Conservation (phyloP, 2,329 filamentous ascomycete species). For the Bretziella fagacearum region DNA sequence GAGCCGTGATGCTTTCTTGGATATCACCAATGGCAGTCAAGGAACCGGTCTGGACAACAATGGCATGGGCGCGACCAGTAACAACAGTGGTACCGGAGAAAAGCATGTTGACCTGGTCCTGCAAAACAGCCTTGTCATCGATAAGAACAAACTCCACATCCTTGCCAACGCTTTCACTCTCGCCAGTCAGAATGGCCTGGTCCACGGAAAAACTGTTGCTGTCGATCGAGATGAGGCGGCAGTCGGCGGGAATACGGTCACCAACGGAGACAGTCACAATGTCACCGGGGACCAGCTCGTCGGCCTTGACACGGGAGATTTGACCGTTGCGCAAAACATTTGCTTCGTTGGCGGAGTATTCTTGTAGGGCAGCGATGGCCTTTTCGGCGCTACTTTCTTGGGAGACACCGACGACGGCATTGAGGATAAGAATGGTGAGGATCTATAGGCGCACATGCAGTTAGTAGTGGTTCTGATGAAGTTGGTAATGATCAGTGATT, state of each 20-base stretch:
- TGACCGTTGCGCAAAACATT: conserved; percentile 70
- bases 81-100: conserved; percentile 98
- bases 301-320: conserved; percentile 74
- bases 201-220: conserved; percentile 97
- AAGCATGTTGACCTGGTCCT: conserved; percentile 94
- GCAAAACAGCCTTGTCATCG: conserved; percentile 77
- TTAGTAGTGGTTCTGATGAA: neutral
- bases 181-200: conserved; percentile 90
- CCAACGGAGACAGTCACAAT: conserved; percentile 77
- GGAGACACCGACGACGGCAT: conserved; percentile 91
- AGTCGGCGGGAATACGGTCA: conserved; percentile 88
- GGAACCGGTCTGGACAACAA: conserved; percentile 78
- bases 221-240: conserved; percentile 72
- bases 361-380: conserved; percentile 91
- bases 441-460: conserved; percentile 39
- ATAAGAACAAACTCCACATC: conserved; percentile 48
- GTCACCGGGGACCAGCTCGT: conserved; percentile 90
- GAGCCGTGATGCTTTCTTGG: conserved; percentile 93
- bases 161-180: conserved; percentile 93
- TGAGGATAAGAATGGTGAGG: conserved; percentile 88
- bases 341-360: conserved; percentile 97
- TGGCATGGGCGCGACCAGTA: conserved; percentile 75
- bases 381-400: conserved; percentile 98
- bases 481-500: neutral
- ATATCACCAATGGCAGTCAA: conserved; percentile 96